Evolutionary conservation across 2,329 filamentous ascomycete species (phyloP), one percentile per base, ranked within the genome.

Genomic region (Venturia nashicola): DNA sequence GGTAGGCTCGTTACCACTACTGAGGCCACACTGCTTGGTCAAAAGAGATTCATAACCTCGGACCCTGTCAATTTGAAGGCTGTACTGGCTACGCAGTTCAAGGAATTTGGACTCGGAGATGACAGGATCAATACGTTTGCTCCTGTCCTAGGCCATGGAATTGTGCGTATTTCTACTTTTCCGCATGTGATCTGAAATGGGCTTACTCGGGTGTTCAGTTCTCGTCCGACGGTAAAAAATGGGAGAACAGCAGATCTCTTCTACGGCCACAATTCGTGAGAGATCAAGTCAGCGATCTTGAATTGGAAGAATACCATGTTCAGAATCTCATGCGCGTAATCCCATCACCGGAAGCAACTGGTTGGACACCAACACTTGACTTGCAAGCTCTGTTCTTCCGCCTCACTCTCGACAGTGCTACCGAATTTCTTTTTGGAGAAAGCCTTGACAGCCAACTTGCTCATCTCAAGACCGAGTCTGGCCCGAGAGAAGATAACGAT

Each of bases 321-420:
- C 69, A 73, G 46, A 67, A 72, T 62, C 65, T 75, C 54, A 66
- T 75, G 44, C 64, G 66, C n/a, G 72, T 71, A 44, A 67, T 75
- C 61, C 71, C 70, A 43, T 34, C 76, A 80, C 32, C 34, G 9
- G 61, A 32, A 20, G 39, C 27, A 18, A 39, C 16, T 61, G 62
- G 62, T 8, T 64, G 61, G 44, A 57, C 61, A 20, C 44, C 34
- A 18, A 51, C 36, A 14, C 12, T 44, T 14, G 82, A 89, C 67
- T 74, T 89, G 36, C 83, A 85, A 68, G 79, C 82, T 14, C 73
- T 87, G 9, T 86, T 89, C 69, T 87, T 87, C 69, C 79, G 81
- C 63, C 78, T 88, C 69, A 87, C 86, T 0, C 78, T 89, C 23
- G 86, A 89, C 66, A 82, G 83, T 0, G 84, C 85, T 0, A 89